Conservation (phyloP, 192 early-diverging fungal species). For the Backusella parvicylindrica region DNA sequence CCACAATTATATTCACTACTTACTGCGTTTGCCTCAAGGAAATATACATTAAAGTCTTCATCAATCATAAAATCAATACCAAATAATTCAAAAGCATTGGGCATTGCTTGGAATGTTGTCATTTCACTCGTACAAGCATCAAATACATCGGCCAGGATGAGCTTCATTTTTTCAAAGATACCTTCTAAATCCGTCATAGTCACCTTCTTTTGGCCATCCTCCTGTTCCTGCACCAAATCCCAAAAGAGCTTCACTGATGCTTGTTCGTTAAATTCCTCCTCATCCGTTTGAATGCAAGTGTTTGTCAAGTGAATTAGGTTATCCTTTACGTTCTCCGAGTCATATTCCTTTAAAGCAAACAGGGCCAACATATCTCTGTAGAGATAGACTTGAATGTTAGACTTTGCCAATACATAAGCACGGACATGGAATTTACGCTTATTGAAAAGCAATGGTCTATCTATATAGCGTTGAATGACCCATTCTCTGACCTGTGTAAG, state of each 20-base stretch:
- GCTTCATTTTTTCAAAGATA: constrained; percentile 57
- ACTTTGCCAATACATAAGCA: constrained; percentile 57
- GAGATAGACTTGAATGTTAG: constrained; percentile 54
- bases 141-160: constrained; percentile 51
- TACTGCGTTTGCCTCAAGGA: constrained; percentile 64
- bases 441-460: constrained; percentile 49
- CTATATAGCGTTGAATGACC: constrained; percentile 66
- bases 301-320: constrained; percentile 58
- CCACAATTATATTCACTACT: neutral
- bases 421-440: constrained; percentile 67
- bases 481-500: constrained; percentile 63
- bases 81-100: constrained; percentile 64
- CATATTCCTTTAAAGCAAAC: constrained; percentile 56
- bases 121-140: constrained; percentile 56
- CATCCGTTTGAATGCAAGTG: constrained; percentile 58
- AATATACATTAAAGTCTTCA: constrained; percentile 41
- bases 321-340: constrained; percentile 39
- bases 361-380: constrained; percentile 62
- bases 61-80: constrained; percentile 67
- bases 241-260: constrained; percentile 54
- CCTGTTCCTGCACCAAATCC: constrained; percentile 36
- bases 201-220: neutral
- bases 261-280: constrained; percentile 45
- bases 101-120: constrained; percentile 60
- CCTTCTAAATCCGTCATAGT: constrained; percentile 33